phyloP scores from a whole-genome alignment of 75 land plant genomes.

The Cupressus sempervirens region DNA sequence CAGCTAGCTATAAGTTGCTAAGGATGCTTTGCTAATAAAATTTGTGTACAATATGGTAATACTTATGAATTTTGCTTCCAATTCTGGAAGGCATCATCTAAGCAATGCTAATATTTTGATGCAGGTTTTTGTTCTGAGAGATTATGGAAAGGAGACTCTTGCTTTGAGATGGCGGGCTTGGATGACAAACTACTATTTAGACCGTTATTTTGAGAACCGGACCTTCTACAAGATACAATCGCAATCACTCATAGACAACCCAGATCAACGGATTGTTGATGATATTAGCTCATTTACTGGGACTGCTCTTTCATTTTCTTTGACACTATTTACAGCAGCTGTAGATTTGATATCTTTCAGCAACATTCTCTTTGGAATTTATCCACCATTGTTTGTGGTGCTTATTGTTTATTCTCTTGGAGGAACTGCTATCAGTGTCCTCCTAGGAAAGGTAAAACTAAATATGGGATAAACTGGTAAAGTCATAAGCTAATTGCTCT shows the following conservation, averaged over 20 bases:
- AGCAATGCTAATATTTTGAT: conserved; percentile 1
- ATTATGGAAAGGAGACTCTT: conserved; percentile 84
- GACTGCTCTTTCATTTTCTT: conserved; percentile 82
- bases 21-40: background rate
- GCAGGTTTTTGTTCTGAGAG: conserved; percentile 96
- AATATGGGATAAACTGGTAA: background rate
- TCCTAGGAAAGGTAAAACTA: conserved; percentile 74
- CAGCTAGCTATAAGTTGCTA: background rate
- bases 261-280: conserved; percentile 98
- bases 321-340: conserved; percentile 84
- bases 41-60: background rate
- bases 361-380: conserved; percentile 87
- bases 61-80: background rate
- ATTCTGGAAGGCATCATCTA: background rate
- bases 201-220: conserved; percentile 73
- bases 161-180: conserved; percentile 94
- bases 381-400: conserved; percentile 90
- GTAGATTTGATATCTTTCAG: conserved; percentile 94
- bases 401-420: conserved; percentile 89
- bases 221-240: conserved; percentile 94
- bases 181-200: conserved; percentile 95
- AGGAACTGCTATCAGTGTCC: conserved; percentile 91
- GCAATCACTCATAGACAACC: conserved; percentile 92
- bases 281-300: conserved; percentile 91
- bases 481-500: background rate